Evolutionary conservation across 1,284 basidiomycete genomes (phyloP), one percentile per base, ranked within the genome.

Genomic region (Cystobasidium slooffiae): DNA sequence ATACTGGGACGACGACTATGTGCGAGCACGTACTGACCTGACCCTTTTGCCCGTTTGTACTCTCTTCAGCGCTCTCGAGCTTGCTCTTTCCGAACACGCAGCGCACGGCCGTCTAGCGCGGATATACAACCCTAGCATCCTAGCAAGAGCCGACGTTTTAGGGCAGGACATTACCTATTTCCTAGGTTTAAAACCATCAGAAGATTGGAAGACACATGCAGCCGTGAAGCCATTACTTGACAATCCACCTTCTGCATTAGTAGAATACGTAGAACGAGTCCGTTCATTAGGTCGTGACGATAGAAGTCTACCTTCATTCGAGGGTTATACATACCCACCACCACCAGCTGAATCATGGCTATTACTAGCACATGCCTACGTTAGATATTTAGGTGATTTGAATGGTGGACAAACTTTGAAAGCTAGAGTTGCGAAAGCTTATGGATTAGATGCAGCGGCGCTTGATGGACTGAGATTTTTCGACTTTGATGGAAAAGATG

Each of bases 331-430:
- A 6, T 75, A 61, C 82, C 89, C 59, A 82, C 85, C 8, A 79
- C 84, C 55, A 81, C 84, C 52, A 74, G 81, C 4, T 86, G 14
- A 88, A 69, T 87, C 88, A 0, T 83, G 86, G 1, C 82, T 84
- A 5, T 86, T 93, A 24, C 86, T 93, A 16, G 88, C 91, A 0
- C 91, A 93, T 81, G 86, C 91, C 0, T 93, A 93, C 80, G 90
- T 92, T 18, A 87, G 91, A 47, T 93, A 93, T 82, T 86, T 94
- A n/a, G 92, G 91, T 72, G 92, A 94, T 82, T 85, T 93, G 44
- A 90, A 88, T 61, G 92, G 92, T 18, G 92, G 92, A 0, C 92
- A 93, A 83, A 85, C 87, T 76, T 89, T 93, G 78, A 85, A 88
- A 41, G 85, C 87, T 51, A 85, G 84, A 52, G 83, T 92, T 24